These are phyloP conservation scores for Blastobotrys peoriensis DNA, from an alignment of 805 yeast genomes.

Conservation along the genomic window DNA sequence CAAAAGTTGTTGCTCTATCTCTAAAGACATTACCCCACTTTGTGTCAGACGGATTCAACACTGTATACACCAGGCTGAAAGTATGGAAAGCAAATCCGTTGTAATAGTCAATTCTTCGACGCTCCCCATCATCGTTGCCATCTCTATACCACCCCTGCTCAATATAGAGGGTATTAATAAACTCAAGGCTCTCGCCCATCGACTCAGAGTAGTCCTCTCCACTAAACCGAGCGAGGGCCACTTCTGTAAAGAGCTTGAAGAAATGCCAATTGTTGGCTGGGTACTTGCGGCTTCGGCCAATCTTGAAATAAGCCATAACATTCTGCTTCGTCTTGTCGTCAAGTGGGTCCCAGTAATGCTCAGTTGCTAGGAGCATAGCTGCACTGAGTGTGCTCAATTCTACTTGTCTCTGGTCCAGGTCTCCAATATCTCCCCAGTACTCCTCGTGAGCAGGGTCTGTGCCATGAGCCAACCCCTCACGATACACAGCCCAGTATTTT, in stretches of 20 bases:
- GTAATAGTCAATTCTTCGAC: constrained; percentile 26
- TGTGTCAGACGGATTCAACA: constrained; percentile 14
- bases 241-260: constrained; percentile 27
- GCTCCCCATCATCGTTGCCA: constrained; percentile 18
- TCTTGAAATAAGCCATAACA: constrained; percentile 19
- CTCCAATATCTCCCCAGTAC: constrained; percentile 27
- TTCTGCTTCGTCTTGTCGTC: constrained; percentile 16
- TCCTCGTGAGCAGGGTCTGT: constrained; percentile 27
- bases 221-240: constrained; percentile 21
- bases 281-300: constrained; percentile 19
- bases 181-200: constrained; percentile 20
- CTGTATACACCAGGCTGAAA: constrained; percentile 25
- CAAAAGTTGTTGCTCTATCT: constrained; percentile 24
- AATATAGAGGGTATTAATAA: constrained; percentile 23
- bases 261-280: constrained; percentile 27
- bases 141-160: constrained; percentile 32
- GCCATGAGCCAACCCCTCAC: constrained; percentile 27
- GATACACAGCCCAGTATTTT: constrained; percentile 24
- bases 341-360: constrained; percentile 28
- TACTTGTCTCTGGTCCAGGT: constrained; percentile 23
- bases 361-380: constrained; percentile 24
- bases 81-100: constrained; percentile 31
- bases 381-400: constrained; percentile 30
- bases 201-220: constrained; percentile 15
- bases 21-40: constrained; percentile 16